Conservation (phyloP, 371 early-diverging fungal species). For the Dichotomocladium elegans region DNA sequence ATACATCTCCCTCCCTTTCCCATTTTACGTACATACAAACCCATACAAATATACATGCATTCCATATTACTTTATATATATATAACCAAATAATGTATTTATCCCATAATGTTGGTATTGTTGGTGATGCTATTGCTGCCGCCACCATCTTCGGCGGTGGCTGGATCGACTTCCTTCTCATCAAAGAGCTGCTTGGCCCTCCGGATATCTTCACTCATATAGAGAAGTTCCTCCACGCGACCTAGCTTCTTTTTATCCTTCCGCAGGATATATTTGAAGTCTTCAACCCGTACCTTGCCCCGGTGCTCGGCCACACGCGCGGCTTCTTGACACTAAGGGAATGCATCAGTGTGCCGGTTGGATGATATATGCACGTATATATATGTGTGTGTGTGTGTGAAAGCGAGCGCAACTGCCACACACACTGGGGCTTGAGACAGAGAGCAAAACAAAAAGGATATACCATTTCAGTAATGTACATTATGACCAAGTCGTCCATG, state of each 20-base stretch:
- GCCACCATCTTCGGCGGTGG: too few relatives aligned
- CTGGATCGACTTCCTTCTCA: conserved; percentile 52
- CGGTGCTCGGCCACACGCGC: conserved; percentile 58
- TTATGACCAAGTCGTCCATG: conserved; percentile 91
- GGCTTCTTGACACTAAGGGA: conserved; percentile 69
- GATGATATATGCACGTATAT: too few relatives aligned
- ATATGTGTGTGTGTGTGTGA: too few relatives aligned
- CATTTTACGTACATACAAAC: not conserved
- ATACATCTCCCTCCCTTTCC: not conserved
- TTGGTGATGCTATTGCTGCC: too few relatives aligned
- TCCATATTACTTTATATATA: too few relatives aligned
- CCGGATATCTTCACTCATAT: conserved; percentile 93
- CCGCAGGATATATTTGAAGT: conserved; percentile 89
- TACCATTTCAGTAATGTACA: conserved; percentile 90
- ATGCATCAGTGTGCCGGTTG: too few relatives aligned
- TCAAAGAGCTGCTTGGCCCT: conserved; percentile 75
- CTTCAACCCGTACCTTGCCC: conserved; percentile 87
- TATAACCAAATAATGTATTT: too few relatives aligned
- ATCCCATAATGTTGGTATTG: too few relatives aligned
- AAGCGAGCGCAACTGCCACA: too few relatives aligned
- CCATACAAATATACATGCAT: too few relatives aligned
- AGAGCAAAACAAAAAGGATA: too few relatives aligned
- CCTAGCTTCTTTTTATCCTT: conserved; percentile 96
- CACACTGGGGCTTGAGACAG: too few relatives aligned
- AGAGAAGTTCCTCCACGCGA: conserved; percentile 92